phyloP scores from a whole-genome alignment of 2,329 filamentous ascomycete species.

The Trichoderma gracile region DNA sequence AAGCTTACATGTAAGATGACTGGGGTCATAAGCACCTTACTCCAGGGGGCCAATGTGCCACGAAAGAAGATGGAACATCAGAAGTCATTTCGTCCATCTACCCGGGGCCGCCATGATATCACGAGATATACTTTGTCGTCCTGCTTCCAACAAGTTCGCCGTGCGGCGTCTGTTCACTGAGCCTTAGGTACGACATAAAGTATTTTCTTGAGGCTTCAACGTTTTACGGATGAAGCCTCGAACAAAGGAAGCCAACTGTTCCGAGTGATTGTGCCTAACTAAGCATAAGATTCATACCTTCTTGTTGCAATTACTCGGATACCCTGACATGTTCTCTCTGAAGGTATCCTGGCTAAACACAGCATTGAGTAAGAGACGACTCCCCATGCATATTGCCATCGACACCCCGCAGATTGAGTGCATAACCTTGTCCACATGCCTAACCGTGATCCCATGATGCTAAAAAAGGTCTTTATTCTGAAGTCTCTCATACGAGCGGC shows the following conservation, averaged over 20 bases:
- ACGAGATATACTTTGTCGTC: too few species aligned
- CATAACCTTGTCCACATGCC: neutral
- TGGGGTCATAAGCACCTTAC: neutral
- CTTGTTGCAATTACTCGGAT: too few species aligned
- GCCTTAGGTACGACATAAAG: too few species aligned
- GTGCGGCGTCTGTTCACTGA: too few species aligned
- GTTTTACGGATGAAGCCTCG: too few species aligned
- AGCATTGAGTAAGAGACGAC: neutral
- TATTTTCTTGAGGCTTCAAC: too few species aligned
- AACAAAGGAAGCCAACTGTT: too few species aligned
- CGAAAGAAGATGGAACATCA: neutral
- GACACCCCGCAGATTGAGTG: neutral
- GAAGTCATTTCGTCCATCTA: neutral
- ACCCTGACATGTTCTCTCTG: neutral
- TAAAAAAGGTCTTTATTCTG: neutral
- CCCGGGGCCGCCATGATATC: neutral
- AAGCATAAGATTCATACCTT: too few species aligned
- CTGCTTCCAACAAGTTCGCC: too few species aligned
- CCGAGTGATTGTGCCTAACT: too few species aligned
- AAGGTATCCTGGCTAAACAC: neutral
- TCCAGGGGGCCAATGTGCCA: neutral
- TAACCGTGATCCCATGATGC: neutral
- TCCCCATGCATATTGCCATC: neutral
- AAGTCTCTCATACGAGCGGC: neutral
- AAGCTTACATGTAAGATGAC: neutral